Conservation (phyloP, 2,329 filamentous ascomycete genomes). For the Fusarium verticillioides region DNA sequence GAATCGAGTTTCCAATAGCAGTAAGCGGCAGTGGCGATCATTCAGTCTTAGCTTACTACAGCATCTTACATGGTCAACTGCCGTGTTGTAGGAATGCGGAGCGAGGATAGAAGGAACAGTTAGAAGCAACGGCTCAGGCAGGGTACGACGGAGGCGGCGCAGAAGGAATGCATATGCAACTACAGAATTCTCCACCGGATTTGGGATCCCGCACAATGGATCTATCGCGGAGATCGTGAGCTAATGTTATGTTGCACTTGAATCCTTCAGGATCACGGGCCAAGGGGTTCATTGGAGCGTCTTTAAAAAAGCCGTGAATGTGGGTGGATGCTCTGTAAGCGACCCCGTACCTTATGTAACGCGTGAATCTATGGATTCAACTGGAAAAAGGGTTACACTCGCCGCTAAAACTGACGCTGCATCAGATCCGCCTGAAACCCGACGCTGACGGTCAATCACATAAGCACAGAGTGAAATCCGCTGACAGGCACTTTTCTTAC, state of each 20-base stretch:
- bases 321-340: background rate
- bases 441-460: background rate
- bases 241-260: background rate
- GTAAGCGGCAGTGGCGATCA: background rate
- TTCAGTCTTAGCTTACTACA: background rate
- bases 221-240: background rate
- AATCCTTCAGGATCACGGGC: background rate
- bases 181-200: background rate
- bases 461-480: background rate
- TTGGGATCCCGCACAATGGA: background rate
- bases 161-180: background rate
- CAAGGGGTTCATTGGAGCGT: background rate
- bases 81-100: background rate
- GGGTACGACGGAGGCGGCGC: background rate
- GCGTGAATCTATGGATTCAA: background rate
- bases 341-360: background rate
- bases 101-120: background rate
- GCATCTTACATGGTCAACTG: background rate
- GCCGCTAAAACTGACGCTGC: background rate
- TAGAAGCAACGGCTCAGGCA: background rate
- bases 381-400: background rate
- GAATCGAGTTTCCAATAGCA: background rate
- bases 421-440: accelerated
- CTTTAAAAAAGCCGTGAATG: accelerated
- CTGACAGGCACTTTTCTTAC: background rate